phyloP scores from a whole-genome alignment of 257 asterid genomes.

The Agastache rugosa region DNA sequence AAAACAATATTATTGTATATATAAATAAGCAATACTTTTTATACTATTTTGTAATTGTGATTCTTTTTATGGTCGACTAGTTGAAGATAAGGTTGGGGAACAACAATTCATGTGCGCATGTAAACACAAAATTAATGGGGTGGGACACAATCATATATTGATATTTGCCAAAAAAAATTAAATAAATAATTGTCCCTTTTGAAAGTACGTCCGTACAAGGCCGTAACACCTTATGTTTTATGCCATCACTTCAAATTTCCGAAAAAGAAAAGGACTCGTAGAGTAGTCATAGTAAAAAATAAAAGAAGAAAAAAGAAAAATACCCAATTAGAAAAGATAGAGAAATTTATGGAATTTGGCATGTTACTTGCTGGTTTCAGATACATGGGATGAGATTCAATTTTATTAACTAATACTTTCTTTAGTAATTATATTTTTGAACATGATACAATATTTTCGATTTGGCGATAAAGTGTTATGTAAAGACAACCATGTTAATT shows the following conservation, averaged over 20 bases:
- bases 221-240: slow-evolving; percentile 37
- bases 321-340: too few species aligned
- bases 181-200: not conserved
- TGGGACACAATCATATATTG: not conserved
- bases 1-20: too few species aligned
- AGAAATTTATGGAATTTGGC: not conserved
- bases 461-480: too few species aligned
- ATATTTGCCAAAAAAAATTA: not conserved
- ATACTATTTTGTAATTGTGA: too few species aligned
- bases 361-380: not conserved
- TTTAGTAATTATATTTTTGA: too few species aligned
- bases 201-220: slow-evolving; percentile 37
- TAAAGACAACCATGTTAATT: too few species aligned
- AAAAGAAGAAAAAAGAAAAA: not conserved
- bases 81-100: slow-evolving; percentile 23
- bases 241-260: not conserved
- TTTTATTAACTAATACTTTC: too few species aligned
- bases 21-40: too few species aligned
- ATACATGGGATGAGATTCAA: not conserved
- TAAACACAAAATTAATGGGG: slow-evolving; percentile 1
- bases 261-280: not conserved
- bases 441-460: too few species aligned
- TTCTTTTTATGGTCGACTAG: not conserved
- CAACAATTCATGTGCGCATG: slow-evolving; percentile 33
- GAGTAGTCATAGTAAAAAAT: too few species aligned